phyloP scores from a whole-genome alignment of 306 rosid genomes.

The Elaeagnus macrophylla region DNA sequence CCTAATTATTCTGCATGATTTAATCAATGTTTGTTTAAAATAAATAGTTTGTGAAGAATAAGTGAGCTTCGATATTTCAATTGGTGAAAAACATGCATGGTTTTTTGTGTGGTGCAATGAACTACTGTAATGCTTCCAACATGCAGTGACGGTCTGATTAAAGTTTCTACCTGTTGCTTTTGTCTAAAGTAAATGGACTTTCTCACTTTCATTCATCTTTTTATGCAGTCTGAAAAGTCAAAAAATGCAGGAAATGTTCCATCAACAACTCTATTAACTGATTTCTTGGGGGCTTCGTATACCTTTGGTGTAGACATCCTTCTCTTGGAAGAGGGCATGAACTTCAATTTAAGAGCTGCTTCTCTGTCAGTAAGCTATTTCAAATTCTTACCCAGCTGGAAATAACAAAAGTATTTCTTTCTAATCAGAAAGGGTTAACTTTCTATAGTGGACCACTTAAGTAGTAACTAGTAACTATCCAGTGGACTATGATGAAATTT shows the following conservation, averaged over 20 bases:
- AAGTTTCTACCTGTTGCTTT: background rate
- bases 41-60: slow-evolving; percentile 4
- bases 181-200: background rate
- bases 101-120: too few species aligned
- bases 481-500: background rate
- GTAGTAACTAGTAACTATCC: too few species aligned
- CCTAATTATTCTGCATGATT: background rate
- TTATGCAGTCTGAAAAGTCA: slow-evolving; percentile 72
- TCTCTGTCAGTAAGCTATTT: slow-evolving; percentile 51
- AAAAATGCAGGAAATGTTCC: slow-evolving; percentile 79
- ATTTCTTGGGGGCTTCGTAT: slow-evolving; percentile 59
- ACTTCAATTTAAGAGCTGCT: slow-evolving; percentile 59
- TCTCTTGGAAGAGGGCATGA: slow-evolving; percentile 78
- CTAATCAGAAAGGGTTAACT: too few species aligned
- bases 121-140: too few species aligned
- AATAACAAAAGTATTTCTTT: background rate
- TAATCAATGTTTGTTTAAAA: slow-evolving; percentile 4
- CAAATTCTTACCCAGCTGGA: background rate
- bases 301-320: slow-evolving; percentile 55
- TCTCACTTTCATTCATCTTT: background rate
- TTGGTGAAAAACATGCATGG: background rate
- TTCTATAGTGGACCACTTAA: too few species aligned
- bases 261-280: slow-evolving; percentile 50
- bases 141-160: too few species aligned
- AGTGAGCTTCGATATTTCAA: too few species aligned